A percentile compares a stretch with the other conserved stretches of the same genome.
Conservation (phyloP, 1,284 basidiomycete genomes). For the Trametes versicolor region DNA sequence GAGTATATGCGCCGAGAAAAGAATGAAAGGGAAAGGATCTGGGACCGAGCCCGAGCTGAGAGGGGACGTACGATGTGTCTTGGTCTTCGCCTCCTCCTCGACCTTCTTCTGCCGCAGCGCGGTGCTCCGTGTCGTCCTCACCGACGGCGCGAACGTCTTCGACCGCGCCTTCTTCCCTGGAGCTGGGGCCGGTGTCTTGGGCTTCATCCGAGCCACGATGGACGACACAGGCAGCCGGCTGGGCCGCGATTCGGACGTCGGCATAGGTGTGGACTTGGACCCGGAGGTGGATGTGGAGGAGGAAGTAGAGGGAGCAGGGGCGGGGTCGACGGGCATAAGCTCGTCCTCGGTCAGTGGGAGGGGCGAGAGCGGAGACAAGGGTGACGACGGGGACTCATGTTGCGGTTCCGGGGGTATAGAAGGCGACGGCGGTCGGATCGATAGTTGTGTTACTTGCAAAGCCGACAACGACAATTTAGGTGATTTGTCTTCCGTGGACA, state of each 20-base stretch:
- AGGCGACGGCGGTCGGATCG: neutral
- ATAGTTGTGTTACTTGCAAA: neutral
- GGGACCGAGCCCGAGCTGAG: neutral
- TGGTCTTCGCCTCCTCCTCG: constrained; percentile 15
- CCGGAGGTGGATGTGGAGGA: neutral
- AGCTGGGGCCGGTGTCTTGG: constrained; percentile 1
- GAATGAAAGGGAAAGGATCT: too few species aligned
- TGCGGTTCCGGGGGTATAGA: neutral
- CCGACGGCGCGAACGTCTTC: neutral
- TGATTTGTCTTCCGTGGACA: neutral
- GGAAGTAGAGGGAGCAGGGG: constrained; percentile 5
- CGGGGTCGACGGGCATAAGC: constrained; percentile 10
- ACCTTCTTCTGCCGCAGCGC: constrained; percentile 17
- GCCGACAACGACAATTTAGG: too few species aligned
- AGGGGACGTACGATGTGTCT: constrained; percentile 10
- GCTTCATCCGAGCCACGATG: constrained; percentile 16
- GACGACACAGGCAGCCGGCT: constrained; percentile 8
- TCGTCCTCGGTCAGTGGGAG: constrained; percentile 36
- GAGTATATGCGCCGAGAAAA: neutral
- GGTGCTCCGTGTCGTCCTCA: constrained; percentile 17
- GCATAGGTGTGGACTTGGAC: too few species aligned
- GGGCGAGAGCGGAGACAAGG: constrained; percentile 49
- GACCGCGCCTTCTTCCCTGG: constrained; percentile 10
- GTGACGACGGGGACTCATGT: constrained; percentile 28
- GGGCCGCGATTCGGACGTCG: neutral